Conservation (phyloP, 1,284 basidiomycete species). For the Pisolithus thermaeus region DNA sequence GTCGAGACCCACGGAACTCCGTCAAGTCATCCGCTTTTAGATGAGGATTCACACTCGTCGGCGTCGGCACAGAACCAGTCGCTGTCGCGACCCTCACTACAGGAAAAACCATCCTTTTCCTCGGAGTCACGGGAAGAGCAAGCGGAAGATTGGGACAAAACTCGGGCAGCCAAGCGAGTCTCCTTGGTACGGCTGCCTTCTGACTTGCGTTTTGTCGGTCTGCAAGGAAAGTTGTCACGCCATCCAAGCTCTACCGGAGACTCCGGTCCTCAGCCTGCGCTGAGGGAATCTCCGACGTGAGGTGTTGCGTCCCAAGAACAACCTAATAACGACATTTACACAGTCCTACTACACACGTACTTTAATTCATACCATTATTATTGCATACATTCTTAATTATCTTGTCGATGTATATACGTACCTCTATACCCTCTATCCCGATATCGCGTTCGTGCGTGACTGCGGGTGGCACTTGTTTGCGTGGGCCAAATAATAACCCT, state of each 20-base stretch:
- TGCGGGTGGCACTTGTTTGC: not conserved
- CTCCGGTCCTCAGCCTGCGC: not conserved
- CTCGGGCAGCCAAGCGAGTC: conserved; percentile 76
- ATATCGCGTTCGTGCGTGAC: too few species aligned
- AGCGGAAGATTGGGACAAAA: conserved; percentile 82
- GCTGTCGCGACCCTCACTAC: conserved; percentile 19
- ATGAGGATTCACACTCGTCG: conserved; percentile 22
- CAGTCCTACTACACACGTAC: too few species aligned
- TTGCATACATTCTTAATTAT: too few species aligned
- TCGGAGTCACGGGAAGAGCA: conserved; percentile 49
- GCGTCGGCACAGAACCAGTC: conserved; percentile 29
- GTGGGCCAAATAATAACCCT: conserved; percentile 22
- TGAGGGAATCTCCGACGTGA: conserved; percentile 5
- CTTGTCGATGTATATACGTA: too few species aligned
- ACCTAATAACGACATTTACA: too few species aligned
- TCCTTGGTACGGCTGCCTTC: conserved; percentile 71
- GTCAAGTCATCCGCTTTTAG: conserved; percentile 15
- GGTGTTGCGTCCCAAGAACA: not conserved
- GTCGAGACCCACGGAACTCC: conserved; percentile 13
- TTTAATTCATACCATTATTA: too few species aligned
- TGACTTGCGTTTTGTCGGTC: conserved; percentile 39
- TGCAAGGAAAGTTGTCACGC: conserved; percentile 16
- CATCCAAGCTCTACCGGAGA: conserved; percentile 4
- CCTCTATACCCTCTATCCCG: too few species aligned
- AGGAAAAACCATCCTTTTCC: conserved; percentile 43